These are phyloP conservation scores for Spinacia oleracea DNA, from an alignment of 179 eudicot genomes.

Conservation along the genomic window DNA sequence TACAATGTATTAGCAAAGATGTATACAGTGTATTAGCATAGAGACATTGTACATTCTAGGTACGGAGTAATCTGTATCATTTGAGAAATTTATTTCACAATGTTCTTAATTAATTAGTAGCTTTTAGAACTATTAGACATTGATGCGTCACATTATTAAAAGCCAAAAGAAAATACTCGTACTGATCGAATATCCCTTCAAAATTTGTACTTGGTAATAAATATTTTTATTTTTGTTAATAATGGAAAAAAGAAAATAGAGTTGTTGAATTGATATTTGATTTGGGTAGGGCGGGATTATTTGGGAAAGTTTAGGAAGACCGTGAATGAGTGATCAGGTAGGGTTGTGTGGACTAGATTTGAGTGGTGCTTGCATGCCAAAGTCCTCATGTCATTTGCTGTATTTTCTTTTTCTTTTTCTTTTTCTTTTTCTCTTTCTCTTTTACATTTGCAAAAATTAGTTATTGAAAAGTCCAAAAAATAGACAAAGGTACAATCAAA, in stretches of 20 bases:
- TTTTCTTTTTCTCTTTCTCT: background rate
- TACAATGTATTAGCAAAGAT: no score
- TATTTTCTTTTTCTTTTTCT: background rate
- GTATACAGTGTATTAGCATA: no score
- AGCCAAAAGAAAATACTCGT: no score
- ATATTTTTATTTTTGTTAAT: no score
- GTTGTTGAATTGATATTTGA: constrained; percentile 8
- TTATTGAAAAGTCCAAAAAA: background rate
- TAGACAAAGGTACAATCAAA: background rate
- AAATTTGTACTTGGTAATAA: no score
- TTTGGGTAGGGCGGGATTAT: constrained; percentile 20
- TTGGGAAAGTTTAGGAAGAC: constrained; percentile 6
- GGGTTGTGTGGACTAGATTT: background rate
- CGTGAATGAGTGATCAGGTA: constrained; percentile 8
- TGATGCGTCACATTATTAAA: no score
- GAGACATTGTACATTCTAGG: no score
- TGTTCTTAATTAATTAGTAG: no score
- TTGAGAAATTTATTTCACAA: no score
- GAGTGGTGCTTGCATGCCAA: constrained; percentile 18
- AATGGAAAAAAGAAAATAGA: background rate
- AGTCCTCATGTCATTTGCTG: background rate
- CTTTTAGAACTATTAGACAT: no score
- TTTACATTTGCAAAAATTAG: background rate
- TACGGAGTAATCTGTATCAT: no score
- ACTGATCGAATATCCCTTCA: no score